phyloP scores from a whole-genome alignment of 305 asterid species.

The Fraxinus platypoda region DNA sequence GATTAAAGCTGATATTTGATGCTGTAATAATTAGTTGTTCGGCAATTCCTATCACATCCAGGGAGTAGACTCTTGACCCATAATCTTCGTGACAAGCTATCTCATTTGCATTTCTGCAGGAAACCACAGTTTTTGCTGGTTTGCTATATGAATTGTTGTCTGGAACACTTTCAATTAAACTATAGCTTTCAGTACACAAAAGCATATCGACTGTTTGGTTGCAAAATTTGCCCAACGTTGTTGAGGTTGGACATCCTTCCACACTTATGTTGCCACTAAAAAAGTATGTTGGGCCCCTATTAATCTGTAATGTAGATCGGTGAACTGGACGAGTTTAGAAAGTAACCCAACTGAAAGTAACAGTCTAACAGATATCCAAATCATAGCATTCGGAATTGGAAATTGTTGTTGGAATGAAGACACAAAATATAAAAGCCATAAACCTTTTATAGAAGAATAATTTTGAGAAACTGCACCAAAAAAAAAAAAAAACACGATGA shows the following conservation, averaged over 20 bases:
- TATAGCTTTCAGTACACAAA: constrained; percentile 52
- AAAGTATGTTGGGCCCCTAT: constrained; percentile 68
- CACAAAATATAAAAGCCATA: neutral
- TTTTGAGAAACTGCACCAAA: neutral
- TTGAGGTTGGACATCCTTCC: constrained; percentile 73
- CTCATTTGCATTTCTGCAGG: constrained; percentile 57
- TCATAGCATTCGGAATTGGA: neutral
- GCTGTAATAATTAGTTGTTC: constrained; percentile 59
- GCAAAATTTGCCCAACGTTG: constrained; percentile 74
- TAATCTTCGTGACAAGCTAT: constrained; percentile 52
- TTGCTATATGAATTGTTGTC: constrained; percentile 25
- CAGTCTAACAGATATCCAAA: neutral
- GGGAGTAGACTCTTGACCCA: constrained; percentile 42
- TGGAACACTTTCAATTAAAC: constrained; percentile 28
- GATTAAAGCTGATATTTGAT: constrained; percentile 47
- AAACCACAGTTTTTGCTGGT: constrained; percentile 34
- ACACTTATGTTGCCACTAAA: constrained; percentile 77
- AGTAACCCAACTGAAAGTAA: neutral
- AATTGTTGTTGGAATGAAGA: neutral
- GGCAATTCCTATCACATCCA: constrained; percentile 59
- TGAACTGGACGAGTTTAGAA: neutral
- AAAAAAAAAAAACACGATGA: neutral
- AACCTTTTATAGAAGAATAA: neutral
- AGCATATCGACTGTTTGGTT: constrained; percentile 73
- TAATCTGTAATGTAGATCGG: constrained; percentile 54